phyloP scores from a whole-genome alignment of 306 rosid species.

The Cucurbita maxima region DNA sequence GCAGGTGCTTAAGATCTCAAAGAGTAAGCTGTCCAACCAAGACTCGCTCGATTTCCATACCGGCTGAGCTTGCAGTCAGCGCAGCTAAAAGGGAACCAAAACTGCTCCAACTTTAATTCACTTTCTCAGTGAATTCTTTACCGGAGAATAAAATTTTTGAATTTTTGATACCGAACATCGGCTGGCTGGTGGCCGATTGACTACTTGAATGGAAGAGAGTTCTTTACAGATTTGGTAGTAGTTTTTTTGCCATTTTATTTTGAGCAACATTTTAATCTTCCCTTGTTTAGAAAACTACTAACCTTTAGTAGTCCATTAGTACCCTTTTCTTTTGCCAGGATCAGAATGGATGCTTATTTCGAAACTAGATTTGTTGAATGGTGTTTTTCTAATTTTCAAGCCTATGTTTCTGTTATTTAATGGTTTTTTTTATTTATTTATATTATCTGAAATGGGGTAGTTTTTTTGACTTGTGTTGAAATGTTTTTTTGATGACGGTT shows the following conservation, averaged over 20 bases:
- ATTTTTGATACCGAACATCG: conserved; percentile 3
- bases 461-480: too few species aligned
- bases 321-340: not conserved
- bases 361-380: not conserved
- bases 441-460: too few species aligned
- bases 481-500: too few species aligned
- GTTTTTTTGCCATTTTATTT: not conserved
- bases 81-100: conserved; percentile 15
- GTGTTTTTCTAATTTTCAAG: not conserved
- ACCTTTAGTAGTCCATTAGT: not conserved
- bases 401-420: too few species aligned
- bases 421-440: too few species aligned
- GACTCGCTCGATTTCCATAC: conserved; percentile 39
- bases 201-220: not conserved
- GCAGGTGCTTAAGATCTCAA: conserved; percentile 59
- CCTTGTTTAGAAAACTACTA: conserved; percentile 3
- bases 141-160: conserved; percentile 13
- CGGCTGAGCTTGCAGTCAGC: conserved; percentile 70
- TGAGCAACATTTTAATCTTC: not conserved
- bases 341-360: not conserved
- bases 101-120: conserved; percentile 5
- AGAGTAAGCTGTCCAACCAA: conserved; percentile 44
- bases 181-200: not conserved
- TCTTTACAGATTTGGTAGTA: not conserved
- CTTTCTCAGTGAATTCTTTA: not conserved